Evolutionary conservation across 371 early-diverging fungal genomes (phyloP).

Genomic region (Rhizomucor pusillus): DNA sequence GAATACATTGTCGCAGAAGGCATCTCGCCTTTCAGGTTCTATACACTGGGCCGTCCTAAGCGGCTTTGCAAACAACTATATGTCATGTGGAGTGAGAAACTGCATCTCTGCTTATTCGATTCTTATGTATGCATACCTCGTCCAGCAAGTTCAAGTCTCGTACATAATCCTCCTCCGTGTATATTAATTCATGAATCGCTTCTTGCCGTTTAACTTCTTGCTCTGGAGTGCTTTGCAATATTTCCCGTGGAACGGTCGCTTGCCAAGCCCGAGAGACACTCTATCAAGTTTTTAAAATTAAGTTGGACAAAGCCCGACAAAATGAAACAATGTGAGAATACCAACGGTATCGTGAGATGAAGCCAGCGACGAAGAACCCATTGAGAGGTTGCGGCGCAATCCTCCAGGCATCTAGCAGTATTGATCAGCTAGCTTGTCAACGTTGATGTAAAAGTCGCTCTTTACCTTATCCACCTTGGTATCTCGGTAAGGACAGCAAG

Average conservation of each 20-base stretch:
- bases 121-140: conserved; percentile 21
- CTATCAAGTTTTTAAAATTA: conserved; percentile 10
- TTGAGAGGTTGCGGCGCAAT: conserved; percentile 6
- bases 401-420: background rate
- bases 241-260: conserved; percentile 66
- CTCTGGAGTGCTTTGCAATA: conserved; percentile 69
- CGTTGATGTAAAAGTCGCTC: conserved; percentile 1
- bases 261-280: conserved; percentile 63
- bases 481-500: conserved; percentile 35
- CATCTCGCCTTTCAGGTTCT: conserved; percentile 51
- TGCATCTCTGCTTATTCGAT: background rate
- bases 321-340: background rate
- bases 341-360: conserved; percentile 47
- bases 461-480: background rate
- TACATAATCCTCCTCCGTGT: conserved; percentile 90
- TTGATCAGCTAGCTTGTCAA: no score
- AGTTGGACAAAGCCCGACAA: background rate
- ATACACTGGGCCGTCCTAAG: conserved; percentile 48
- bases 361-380: conserved; percentile 14
- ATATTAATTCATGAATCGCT: conserved; percentile 88
- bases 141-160: conserved; percentile 61
- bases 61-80: conserved; percentile 31
- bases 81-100: background rate
- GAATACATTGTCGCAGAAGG: conserved; percentile 78
- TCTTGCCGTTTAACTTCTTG: conserved; percentile 89